These are phyloP conservation scores for Quercus dentata DNA, from an alignment of 306 rosid species.

Conservation along the genomic window DNA sequence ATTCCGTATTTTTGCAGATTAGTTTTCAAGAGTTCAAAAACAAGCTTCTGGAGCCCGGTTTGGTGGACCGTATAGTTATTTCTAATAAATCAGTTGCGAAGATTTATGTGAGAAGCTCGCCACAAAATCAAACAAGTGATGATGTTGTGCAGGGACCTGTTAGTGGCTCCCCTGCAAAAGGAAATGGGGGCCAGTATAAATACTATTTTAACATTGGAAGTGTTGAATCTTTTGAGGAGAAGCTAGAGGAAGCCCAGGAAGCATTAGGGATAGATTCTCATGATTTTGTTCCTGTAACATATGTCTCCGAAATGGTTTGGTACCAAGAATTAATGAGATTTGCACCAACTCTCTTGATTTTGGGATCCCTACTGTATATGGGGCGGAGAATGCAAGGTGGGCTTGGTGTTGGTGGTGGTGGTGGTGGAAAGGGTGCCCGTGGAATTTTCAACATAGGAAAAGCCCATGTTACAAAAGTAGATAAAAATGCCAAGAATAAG, in stretches of 20 bases:
- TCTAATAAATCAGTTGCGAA: conserved; percentile 92
- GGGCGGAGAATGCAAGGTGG: conserved; percentile 88
- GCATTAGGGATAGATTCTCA: conserved; percentile 76
- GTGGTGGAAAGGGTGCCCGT: conserved; percentile 69
- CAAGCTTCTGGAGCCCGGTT: conserved; percentile 89
- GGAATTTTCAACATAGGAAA: conserved; percentile 95
- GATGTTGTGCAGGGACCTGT: conserved; percentile 65
- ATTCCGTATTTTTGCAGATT: conserved; percentile 56
- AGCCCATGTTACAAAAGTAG: conserved; percentile 81
- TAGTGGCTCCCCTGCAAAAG: conserved; percentile 35
- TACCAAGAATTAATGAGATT: conserved; percentile 65
- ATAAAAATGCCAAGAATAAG: conserved; percentile 88
- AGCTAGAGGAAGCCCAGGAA: conserved; percentile 96
- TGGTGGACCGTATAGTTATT: conserved; percentile 87
- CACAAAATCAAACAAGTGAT: conserved; percentile 47
- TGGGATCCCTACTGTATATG: conserved; percentile 65
- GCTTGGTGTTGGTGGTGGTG: conserved; percentile 71
- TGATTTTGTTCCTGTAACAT: conserved; percentile 84
- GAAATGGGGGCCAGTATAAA: conserved; percentile 64
- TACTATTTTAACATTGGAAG: conserved; percentile 89
- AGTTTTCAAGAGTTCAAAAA: conserved; percentile 96
- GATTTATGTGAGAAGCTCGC: conserved; percentile 71
- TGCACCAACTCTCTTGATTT: conserved; percentile 69
- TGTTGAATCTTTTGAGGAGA: conserved; percentile 93
- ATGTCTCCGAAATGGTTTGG: conserved; percentile 76